Percentiles rank a stretch among this genome's conserved stretches.
These are phyloP conservation scores for Chloranthus sessilifolius DNA, from an alignment of 164 flowering plant genomes.

Conservation along the genomic window DNA sequence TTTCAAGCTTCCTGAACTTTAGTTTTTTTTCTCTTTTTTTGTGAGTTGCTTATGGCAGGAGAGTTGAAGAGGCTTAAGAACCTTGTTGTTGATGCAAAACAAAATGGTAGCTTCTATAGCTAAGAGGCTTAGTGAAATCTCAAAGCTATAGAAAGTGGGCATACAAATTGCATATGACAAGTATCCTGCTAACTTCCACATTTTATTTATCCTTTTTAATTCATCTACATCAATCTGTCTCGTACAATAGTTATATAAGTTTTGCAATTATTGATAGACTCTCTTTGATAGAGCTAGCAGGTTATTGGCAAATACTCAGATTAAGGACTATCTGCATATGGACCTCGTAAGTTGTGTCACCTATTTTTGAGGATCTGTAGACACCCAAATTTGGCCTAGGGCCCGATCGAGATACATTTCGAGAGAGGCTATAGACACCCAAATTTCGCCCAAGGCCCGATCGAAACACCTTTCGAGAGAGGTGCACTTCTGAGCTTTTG, in stretches of 20 bases:
- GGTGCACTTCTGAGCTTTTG: no score
- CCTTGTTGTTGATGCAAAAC: slow-evolving; percentile 49
- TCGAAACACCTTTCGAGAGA: no score
- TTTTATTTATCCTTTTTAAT: not conserved
- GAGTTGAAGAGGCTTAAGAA: slow-evolving; percentile 47
- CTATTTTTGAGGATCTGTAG: no score
- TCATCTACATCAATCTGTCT: not conserved
- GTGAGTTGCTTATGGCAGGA: slow-evolving; percentile 29
- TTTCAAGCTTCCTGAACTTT: no score
- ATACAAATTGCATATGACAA: slow-evolving; percentile 51
- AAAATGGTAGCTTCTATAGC: slow-evolving; percentile 26
- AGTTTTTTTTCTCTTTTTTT: slow-evolving; percentile 5
- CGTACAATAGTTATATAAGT: not conserved
- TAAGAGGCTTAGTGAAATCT: slow-evolving; percentile 50
- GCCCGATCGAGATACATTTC: no score
- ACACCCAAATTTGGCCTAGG: no score
- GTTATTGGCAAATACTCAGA: slow-evolving; percentile 39
- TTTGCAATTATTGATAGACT: no score
- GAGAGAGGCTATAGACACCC: no score
- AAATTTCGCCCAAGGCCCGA: no score
- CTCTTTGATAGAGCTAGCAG: slow-evolving; percentile 31
- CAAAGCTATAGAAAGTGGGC: slow-evolving; percentile 45
- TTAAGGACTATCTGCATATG: slow-evolving; percentile 63
- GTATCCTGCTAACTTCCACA: slow-evolving; percentile 28
- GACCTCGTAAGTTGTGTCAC: no score